Base-by-base conservation (phyloP, 805 yeast genomes). In the Candida sithepensis region DNA sequence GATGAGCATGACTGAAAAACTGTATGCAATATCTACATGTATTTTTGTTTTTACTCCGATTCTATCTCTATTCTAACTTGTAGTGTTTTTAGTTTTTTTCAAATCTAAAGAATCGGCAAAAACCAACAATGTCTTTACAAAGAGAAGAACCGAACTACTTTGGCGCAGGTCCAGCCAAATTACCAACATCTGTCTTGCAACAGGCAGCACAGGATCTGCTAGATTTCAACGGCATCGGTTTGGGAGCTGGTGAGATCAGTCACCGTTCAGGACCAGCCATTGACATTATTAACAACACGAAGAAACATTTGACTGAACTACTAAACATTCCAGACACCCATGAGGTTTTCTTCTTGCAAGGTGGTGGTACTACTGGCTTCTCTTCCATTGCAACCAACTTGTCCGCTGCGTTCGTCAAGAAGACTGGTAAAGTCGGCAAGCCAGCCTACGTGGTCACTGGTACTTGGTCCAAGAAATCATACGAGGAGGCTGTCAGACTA, bases 101-200 rank as follows among this genome's bases (percentile, higher is more conserved):
- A 26, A 30, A 30, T 30, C 14, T 24, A 30, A 30, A 30, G 6
- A 7, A 30, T 12, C 34, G 5, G 8, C 5, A 30, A 12, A 12
- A 12, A 12, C 34, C 6, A 7, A 45, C 20, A 22, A 65, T 63
- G 68, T 52, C 75, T 12, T 67, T 83, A 45, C 75, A 78, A 41
- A 80, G 92, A 72, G 82, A 75, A 65, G 83, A 82, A 60, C 89
- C 90, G 47, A 72, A 79, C 61, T 88, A 94, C 65, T 94, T 89
- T 61, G 99, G 98, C 48, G 98, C 99, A n/a, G 99, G 99, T 13
- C 99, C 99, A 42, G 99, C 99, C 1, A 77, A 84, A 44, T 74
- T 94, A 39, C 97, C 98, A 30, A 82, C 92, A 3, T 61, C 68
- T 3, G 98, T 92, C 2, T 76, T 94, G 46, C 84, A 88, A 68